A percentile compares a stretch with the other conserved stretches of the same genome.
These are phyloP conservation scores for Nephelium lappaceum DNA, from an alignment of 345 rosid genomes.

Conservation along the genomic window DNA sequence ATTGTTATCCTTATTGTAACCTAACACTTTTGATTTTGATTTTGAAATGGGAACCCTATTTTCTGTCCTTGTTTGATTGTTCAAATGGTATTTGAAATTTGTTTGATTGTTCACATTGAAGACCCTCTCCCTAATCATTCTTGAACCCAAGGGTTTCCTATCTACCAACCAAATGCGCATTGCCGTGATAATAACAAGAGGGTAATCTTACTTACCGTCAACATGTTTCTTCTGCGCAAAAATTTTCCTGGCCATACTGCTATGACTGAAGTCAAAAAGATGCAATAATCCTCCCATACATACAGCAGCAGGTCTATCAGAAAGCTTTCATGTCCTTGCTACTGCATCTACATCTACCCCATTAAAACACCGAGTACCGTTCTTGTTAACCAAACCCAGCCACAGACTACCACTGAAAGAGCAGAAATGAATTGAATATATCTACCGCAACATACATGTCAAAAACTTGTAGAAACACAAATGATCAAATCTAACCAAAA, in stretches of 20 bases:
- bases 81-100: too few species aligned
- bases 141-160: not conserved
- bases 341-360: slow-evolving; percentile 25
- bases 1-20: too few species aligned
- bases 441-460: too few species aligned
- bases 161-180: not conserved
- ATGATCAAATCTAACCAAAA: not conserved
- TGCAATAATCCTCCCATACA: slow-evolving; percentile 76
- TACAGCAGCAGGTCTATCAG: slow-evolving; percentile 37
- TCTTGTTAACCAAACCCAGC: not conserved
- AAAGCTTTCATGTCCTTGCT: slow-evolving; percentile 17
- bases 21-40: too few species aligned
- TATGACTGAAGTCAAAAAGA: slow-evolving; percentile 55
- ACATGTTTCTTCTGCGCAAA: slow-evolving; percentile 47
- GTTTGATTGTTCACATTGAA: not conserved
- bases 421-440: not conserved
- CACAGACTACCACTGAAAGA: not conserved
- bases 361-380: slow-evolving; percentile 1
- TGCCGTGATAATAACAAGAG: not conserved
- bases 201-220: slow-evolving; percentile 40
- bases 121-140: not conserved
- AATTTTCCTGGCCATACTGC: slow-evolving; percentile 66
- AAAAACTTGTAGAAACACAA: not conserved
- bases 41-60: too few species aligned
- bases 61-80: not conserved